Percentiles rank a stretch among this genome's conserved stretches.
These are phyloP conservation scores for Onygenales sp. DNA, from an alignment of 2,329 filamentous ascomycete genomes.

Conservation along the genomic window DNA sequence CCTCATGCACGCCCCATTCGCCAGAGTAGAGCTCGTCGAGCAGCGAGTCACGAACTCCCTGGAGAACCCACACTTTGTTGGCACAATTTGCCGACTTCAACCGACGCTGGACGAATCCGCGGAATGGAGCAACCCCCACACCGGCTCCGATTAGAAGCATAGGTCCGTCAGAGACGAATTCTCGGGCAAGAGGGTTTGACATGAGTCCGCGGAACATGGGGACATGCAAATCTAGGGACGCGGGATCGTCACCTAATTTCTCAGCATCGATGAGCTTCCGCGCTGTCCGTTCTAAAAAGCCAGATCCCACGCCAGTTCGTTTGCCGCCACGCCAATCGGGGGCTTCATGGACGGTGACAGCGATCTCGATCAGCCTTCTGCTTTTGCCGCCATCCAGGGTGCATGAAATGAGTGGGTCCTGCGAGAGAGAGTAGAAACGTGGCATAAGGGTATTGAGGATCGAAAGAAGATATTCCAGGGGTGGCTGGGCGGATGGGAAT, in stretches of 20 bases:
- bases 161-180: slow-evolving; percentile 87
- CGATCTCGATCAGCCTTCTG: slow-evolving; percentile 82
- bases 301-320: slow-evolving; percentile 80
- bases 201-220: slow-evolving; percentile 99
- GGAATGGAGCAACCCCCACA: slow-evolving; percentile 93
- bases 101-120: slow-evolving; percentile 90
- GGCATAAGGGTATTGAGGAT: slow-evolving; percentile 86
- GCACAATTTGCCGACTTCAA: slow-evolving; percentile 91
- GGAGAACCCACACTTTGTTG: slow-evolving; percentile 96
- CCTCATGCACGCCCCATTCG: slow-evolving; percentile 90
- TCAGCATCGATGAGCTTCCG: slow-evolving; percentile 61
- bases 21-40: slow-evolving; percentile 95
- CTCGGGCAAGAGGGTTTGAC: slow-evolving; percentile 86
- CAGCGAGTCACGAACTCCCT: slow-evolving; percentile 86
- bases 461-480: slow-evolving; percentile 70
- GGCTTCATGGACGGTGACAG: slow-evolving; percentile 89
- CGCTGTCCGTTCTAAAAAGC: slow-evolving; percentile 84
- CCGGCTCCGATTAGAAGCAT: slow-evolving; percentile 97
- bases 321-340: slow-evolving; percentile 63
- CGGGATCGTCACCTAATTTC: slow-evolving; percentile 43
- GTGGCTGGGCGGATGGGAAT: slow-evolving; percentile 85
- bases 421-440: slow-evolving; percentile 95
- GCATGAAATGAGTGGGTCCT: slow-evolving; percentile 78
- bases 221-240: slow-evolving; percentile 57
- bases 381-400: slow-evolving; percentile 58